These are phyloP conservation scores for Epichloe baconii DNA, from an alignment of 2,329 filamentous ascomycete species.

Conservation along the genomic window DNA sequence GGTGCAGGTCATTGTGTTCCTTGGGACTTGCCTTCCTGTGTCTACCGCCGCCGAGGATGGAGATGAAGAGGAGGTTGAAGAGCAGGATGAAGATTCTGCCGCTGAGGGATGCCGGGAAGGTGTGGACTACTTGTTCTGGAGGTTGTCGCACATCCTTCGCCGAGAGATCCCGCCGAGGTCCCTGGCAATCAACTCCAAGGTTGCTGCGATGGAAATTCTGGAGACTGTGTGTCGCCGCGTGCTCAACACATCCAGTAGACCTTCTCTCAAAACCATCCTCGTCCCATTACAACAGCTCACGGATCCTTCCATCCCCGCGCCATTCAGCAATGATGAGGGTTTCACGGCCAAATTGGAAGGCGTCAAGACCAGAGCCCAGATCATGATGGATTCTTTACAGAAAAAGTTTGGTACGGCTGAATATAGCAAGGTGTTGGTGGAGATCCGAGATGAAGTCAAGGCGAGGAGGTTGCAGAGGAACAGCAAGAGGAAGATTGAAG, in stretches of 20 bases:
- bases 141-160: constrained; percentile 66
- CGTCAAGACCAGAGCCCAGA: constrained; percentile 58
- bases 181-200: constrained; percentile 57
- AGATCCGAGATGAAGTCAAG: constrained; percentile 60
- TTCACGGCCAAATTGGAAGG: constrained; percentile 59
- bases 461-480: constrained; percentile 60
- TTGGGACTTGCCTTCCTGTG: constrained; percentile 45
- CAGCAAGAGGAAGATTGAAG: constrained; percentile 80
- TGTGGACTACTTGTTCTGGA: constrained; percentile 64
- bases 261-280: constrained; percentile 48
- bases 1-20: constrained; percentile 70
- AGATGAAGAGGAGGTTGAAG: constrained; percentile 28
- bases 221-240: constrained; percentile 54
- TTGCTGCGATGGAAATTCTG: constrained; percentile 61
- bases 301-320: constrained; percentile 59
- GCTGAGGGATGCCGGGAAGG: constrained; percentile 18
- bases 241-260: constrained; percentile 39
- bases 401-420: constrained; percentile 68
- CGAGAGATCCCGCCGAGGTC: constrained; percentile 56
- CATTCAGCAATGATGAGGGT: constrained; percentile 55
- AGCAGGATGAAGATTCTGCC: constrained; percentile 26
- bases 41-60: constrained; percentile 27
- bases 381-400: constrained; percentile 72
- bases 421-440: constrained; percentile 62
- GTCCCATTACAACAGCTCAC: constrained; percentile 67